Evolutionary conservation across 1,284 basidiomycete genomes (phyloP).

Genomic region (Leccinum angustisporum): DNA sequence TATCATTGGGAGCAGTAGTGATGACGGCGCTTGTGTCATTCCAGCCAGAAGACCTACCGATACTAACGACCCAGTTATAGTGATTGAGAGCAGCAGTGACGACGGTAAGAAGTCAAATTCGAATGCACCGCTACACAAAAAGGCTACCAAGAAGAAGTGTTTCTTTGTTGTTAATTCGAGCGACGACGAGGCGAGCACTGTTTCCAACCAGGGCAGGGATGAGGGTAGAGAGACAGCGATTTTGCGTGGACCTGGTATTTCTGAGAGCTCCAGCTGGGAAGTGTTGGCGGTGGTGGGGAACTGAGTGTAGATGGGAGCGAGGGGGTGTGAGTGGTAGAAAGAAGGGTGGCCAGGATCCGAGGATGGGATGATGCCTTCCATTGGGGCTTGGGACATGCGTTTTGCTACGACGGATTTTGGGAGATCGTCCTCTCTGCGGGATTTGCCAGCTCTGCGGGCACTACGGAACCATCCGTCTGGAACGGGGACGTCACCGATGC

Average conservation of each 20-base stretch:
- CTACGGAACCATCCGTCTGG: constrained; percentile 77
- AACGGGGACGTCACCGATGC: constrained; percentile 60
- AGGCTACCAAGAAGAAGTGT: neutral
- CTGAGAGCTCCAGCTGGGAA: constrained; percentile 28
- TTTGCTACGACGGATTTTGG: constrained; percentile 37
- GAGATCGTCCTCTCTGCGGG: constrained; percentile 53
- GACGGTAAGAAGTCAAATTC: no score
- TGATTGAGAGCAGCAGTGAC: no score
- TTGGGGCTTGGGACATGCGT: constrained; percentile 35
- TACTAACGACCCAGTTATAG: no score
- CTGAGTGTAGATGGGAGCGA: constrained; percentile 30
- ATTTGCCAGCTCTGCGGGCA: constrained; percentile 62
- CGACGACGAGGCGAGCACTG: neutral
- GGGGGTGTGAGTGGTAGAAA: constrained; percentile 27
- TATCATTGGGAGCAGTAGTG: neutral
- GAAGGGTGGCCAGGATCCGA: constrained; percentile 24
- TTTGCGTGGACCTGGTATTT: constrained; percentile 25
- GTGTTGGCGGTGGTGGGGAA: constrained; percentile 34
- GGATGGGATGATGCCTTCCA: constrained; percentile 30
- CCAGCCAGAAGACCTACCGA: neutral
- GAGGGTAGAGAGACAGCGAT: constrained; percentile 34
- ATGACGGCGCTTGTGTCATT: neutral
- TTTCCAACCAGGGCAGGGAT: neutral
- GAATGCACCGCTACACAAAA: neutral
- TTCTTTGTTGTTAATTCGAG: neutral